Conservation (phyloP, 352 stramenopile genomes). For the Elongisporangium senticosum region DNA sequence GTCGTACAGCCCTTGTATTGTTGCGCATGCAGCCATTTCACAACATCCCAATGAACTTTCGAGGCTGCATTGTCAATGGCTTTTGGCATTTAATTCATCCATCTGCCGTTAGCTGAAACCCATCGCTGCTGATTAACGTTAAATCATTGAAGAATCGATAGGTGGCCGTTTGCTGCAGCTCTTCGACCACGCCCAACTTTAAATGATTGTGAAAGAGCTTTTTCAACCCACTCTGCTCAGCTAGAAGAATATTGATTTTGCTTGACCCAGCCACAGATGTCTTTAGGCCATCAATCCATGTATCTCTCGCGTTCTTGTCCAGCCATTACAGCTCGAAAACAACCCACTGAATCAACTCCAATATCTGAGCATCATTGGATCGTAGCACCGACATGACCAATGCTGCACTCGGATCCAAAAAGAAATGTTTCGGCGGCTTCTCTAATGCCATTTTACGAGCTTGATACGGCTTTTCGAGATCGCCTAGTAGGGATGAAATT, state of each 20-base stretch:
- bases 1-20: constrained; percentile 3
- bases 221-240: not conserved
- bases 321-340: not conserved
- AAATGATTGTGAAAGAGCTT: too few species aligned
- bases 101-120: not conserved
- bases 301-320: too few species aligned
- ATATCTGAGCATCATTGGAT: not conserved
- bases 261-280: too few species aligned
- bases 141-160: not conserved
- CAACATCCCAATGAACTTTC: constrained; percentile 22
- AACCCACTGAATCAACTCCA: not conserved
- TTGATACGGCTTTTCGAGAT: too few species aligned
- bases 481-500: too few species aligned
- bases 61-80: constrained; percentile 24
- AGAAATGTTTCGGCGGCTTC: not conserved
- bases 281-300: too few species aligned
- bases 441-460: too few species aligned
- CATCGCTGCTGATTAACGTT: not conserved
- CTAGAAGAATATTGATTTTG: not conserved
- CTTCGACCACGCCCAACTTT: not conserved
- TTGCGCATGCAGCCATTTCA: constrained; percentile 27
- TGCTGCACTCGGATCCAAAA: not conserved
- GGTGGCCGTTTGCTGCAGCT: not conserved
- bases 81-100: not conserved
- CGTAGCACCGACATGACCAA: too few species aligned